phyloP scores from a whole-genome alignment of 2,329 filamentous ascomycete species.

The Huntiella moniliformis region DNA sequence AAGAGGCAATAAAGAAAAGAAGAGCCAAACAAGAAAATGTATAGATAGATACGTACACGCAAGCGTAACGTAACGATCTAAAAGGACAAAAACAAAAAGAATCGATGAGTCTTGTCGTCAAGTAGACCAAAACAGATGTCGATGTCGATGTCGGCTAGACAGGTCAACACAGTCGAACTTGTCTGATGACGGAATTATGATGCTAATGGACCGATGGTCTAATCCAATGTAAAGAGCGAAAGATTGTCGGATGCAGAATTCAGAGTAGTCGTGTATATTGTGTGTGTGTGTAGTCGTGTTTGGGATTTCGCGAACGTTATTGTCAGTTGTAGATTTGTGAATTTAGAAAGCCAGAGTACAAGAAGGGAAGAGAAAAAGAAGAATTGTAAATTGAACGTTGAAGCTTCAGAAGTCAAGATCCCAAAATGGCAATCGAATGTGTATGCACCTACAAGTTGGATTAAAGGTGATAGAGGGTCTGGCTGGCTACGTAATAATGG shows the following conservation, averaged over 20 bases:
- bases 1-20: too few relatives aligned
- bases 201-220: background rate
- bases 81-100: too few relatives aligned
- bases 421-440: background rate
- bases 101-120: too few relatives aligned
- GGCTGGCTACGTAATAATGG: slow-evolving; percentile 3
- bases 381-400: background rate
- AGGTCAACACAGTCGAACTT: too few relatives aligned
- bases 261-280: too few relatives aligned
- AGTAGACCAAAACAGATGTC: too few relatives aligned
- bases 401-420: background rate
- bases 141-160: too few relatives aligned
- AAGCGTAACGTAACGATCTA: too few relatives aligned
- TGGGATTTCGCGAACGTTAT: background rate
- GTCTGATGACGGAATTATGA: too few relatives aligned
- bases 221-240: background rate
- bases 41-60: too few relatives aligned
- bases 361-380: background rate
- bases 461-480: background rate
- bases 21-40: too few relatives aligned
- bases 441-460: background rate
- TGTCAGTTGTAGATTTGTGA: background rate
- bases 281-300: background rate
- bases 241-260: background rate
- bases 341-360: background rate